These are phyloP conservation scores for Rhinocladiella mackenziei DNA, from an alignment of 2,329 filamentous ascomycete species.

Conservation along the genomic window DNA sequence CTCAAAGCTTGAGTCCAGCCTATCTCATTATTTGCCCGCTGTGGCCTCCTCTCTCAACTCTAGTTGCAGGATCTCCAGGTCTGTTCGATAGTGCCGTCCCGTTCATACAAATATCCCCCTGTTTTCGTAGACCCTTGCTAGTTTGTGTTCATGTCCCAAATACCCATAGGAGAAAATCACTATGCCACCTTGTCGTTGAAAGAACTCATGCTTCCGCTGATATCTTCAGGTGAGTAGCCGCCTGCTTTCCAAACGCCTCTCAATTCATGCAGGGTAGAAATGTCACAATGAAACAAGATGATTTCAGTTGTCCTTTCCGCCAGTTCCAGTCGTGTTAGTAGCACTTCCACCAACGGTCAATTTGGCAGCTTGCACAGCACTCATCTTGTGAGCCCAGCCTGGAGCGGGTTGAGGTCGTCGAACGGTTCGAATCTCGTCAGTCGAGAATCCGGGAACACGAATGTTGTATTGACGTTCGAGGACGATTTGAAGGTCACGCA, in stretches of 20 bases:
- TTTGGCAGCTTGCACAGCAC: conserved; percentile 69
- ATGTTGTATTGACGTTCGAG: conserved; percentile 85
- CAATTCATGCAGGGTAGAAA: not conserved
- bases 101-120: too few species aligned
- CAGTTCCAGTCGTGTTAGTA: conserved; percentile 5
- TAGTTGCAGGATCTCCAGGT: too few species aligned
- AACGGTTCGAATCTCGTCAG: conserved; percentile 90
- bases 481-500: conserved; percentile 77
- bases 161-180: too few species aligned
- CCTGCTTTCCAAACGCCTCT: conserved; percentile 9
- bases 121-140: too few species aligned
- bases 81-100: too few species aligned
- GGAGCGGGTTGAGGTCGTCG: conserved; percentile 85
- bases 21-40: too few species aligned
- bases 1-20: too few species aligned
- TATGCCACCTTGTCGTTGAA: too few species aligned
- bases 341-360: conserved; percentile 23
- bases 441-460: conserved; percentile 87
- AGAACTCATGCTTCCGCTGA: too few species aligned
- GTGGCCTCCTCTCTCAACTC: too few species aligned
- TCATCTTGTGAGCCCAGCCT: conserved; percentile 95
- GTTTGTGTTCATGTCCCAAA: too few species aligned
- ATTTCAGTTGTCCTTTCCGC: conserved; percentile 15
- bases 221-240: too few species aligned
- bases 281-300: not conserved